Evolutionary conservation across 805 yeast species (phyloP), one percentile per base, ranked within the genome.

Genomic region (Pichia exigua): DNA sequence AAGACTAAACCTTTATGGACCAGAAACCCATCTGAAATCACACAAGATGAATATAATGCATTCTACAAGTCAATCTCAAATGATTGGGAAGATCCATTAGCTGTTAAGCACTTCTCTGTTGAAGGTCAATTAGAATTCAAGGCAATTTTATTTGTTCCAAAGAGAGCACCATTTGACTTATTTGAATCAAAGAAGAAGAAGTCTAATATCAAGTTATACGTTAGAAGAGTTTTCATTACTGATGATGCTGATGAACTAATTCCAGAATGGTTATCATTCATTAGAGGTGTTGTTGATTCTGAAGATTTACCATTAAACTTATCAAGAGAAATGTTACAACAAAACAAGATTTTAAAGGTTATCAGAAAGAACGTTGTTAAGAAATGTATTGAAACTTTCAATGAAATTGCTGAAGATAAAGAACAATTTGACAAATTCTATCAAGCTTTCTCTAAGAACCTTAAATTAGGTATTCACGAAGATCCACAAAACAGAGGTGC

Each of bases 61-160:
- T 94, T 94, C 87, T 94, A 94, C 87, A 94, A 94, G 81, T 90
- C 98, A 48, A 94, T 94, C 69, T 91, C 99, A 52, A 94, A 94
- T 76, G 99, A 94, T 76, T 94, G 99, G 99, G 99, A 94, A 79
- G 99, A 94, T 72, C 99, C 97, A 76, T 83, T 94, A 71, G 97
- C 97, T 62, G 98, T 94, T 63, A 94, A 94, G 83, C 99, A 94
- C 78, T 94, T 94, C 82, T 88, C 97, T 48, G 99, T 94, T 68
- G 99, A 94, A 80, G 99, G 99, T 81, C 99, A 94, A 81, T 83
- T 94, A 67, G 99, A 94, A 80, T 94, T 94, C 84, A 91, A 85
- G 79, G 98, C 99, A 59, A 94, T 94, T 69, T 79, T 94, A 66
- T 94, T 89, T 69, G 82, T 94, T 76, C 99, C 99, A 75, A 88